Evolutionary conservation across 768 basidiomycete genomes (phyloP).

Genomic region (Trametes meyenii): DNA sequence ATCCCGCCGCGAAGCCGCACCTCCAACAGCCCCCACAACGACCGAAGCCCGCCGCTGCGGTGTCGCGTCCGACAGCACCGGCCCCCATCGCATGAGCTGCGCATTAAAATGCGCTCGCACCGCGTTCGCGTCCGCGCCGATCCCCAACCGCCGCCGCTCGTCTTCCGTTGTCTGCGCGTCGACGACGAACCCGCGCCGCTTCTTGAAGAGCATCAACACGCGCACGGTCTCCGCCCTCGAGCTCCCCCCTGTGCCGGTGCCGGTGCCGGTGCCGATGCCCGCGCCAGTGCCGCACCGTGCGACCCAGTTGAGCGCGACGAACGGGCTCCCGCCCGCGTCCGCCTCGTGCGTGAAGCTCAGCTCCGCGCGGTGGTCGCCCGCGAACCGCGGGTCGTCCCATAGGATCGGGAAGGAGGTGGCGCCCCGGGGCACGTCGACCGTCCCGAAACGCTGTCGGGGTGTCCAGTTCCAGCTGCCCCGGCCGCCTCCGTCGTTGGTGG

Average conservation of each 20-base stretch:
- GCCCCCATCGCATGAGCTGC: too few species aligned
- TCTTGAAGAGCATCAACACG: conserved; percentile 8
- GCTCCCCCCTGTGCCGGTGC: background rate
- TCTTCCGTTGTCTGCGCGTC: background rate
- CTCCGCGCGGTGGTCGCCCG: too few species aligned
- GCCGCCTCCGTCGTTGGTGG: too few species aligned
- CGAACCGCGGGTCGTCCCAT: background rate
- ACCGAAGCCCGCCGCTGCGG: too few species aligned
- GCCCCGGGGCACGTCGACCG: background rate
- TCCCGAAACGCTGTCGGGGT: background rate
- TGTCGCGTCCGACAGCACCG: too few species aligned
- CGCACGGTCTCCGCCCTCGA: background rate
- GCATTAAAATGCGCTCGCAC: background rate
- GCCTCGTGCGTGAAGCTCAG: background rate
- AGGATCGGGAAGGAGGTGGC: background rate
- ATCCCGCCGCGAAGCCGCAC: too few species aligned
- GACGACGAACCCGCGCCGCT: background rate
- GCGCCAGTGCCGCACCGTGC: too few species aligned
- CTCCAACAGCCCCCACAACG: too few species aligned
- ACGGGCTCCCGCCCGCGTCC: background rate
- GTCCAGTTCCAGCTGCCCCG: background rate
- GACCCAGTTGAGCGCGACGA: background rate
- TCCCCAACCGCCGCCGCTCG: background rate
- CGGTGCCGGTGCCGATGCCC: too few species aligned
- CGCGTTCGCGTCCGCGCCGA: background rate